phyloP scores from a whole-genome alignment of 208 protist species.

The Wallacemonas sp. region DNA sequence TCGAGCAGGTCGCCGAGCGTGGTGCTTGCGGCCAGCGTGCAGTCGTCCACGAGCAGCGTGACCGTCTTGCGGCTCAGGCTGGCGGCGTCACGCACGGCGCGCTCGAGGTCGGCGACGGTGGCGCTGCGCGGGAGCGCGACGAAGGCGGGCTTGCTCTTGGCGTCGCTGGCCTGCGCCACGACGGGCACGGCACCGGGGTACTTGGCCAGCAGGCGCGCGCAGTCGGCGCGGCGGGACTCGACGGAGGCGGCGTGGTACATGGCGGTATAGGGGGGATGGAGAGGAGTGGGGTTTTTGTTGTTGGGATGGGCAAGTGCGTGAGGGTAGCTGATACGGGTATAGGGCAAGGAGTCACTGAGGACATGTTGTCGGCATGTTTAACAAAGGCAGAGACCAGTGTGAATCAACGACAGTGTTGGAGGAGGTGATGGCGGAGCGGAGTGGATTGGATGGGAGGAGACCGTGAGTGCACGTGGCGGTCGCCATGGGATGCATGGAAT shows the following conservation, averaged over 20 bases:
- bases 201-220: conserved; percentile 29
- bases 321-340: too few relatives aligned
- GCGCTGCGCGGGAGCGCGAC: conserved; percentile 23
- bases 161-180: conserved; percentile 18
- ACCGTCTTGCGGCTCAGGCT: conserved; percentile 16
- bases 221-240: conserved; percentile 24
- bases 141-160: conserved; percentile 16
- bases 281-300: neutral
- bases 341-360: too few relatives aligned
- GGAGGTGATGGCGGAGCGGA: neutral
- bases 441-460: too few relatives aligned
- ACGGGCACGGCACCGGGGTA: conserved; percentile 13
- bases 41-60: conserved; percentile 26
- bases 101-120: conserved; percentile 19
- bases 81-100: conserved; percentile 20
- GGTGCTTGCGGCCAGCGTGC: conserved; percentile 12
- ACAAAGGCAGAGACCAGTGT: too few relatives aligned
- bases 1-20: conserved; percentile 32
- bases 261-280: neutral
- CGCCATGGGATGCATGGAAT: too few relatives aligned
- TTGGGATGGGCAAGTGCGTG: neutral
- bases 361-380: too few relatives aligned
- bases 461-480: too few relatives aligned
- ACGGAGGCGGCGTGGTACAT: conserved; percentile 18
- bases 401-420: too few relatives aligned